phyloP scores from a whole-genome alignment of 2,329 filamentous ascomycete genomes.

The Xylariomycetidae sp. region DNA sequence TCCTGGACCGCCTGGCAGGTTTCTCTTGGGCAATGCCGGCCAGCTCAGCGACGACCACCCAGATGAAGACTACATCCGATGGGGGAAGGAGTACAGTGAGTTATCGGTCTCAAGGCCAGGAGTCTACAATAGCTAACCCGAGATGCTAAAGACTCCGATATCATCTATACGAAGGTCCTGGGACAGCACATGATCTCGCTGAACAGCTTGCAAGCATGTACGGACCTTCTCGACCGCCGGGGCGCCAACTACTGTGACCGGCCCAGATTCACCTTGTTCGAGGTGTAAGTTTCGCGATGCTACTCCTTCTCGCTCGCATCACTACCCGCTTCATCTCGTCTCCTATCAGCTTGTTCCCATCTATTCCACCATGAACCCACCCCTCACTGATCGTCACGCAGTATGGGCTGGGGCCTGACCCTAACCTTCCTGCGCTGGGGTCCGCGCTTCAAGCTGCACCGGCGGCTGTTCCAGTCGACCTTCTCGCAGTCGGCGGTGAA shows the following conservation, averaged over 20 bases:
- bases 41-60: conserved; percentile 24
- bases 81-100: conserved; percentile 27
- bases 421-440: conserved; percentile 21
- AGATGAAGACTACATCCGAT: conserved; percentile 25
- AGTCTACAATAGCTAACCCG: background rate
- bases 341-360: background rate
- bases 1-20: conserved; percentile 23
- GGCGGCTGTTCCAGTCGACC: conserved; percentile 36
- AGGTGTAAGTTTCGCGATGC: conserved; percentile 4
- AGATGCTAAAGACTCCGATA: conserved; percentile 1
- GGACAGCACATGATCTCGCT: conserved; percentile 35
- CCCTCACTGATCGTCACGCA: background rate
- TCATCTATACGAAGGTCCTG: conserved; percentile 23
- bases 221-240: conserved; percentile 38
- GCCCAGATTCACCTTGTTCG: conserved; percentile 33
- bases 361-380: background rate
- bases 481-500: conserved; percentile 34
- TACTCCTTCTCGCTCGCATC: background rate
- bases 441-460: conserved; percentile 36
- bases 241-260: conserved; percentile 39
- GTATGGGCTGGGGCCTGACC: conserved; percentile 11
- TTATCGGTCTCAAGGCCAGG: too few species aligned
- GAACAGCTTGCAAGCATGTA: conserved; percentile 35
- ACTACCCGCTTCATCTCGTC: background rate
- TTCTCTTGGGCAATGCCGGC: conserved; percentile 26